phyloP scores from a whole-genome alignment of 78 protist species.

The Dictyostelium citrinum region DNA sequence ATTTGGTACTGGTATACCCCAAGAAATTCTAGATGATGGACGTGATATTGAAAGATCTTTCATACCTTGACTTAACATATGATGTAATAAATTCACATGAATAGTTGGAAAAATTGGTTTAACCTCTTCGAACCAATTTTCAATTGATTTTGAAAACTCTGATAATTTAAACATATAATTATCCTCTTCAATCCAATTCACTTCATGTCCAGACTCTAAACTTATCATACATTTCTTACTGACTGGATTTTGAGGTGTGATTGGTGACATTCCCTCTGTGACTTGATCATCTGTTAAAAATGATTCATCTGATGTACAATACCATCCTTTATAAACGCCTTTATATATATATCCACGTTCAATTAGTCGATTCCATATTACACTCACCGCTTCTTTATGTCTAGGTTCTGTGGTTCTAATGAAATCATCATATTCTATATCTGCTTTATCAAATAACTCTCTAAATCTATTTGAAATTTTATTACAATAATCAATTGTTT shows the following conservation, averaged over 20 bases:
- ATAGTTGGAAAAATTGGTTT: neutral
- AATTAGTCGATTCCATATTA: slow-evolving; percentile 88
- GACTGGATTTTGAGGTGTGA: slow-evolving; percentile 11
- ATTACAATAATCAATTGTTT: slow-evolving; percentile 85
- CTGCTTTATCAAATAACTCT: neutral
- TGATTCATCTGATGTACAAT: slow-evolving; percentile 94
- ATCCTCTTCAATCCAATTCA: slow-evolving; percentile 76
- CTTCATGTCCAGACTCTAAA: slow-evolving; percentile 75
- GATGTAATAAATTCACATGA: neutral
- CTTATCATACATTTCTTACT: slow-evolving; percentile 30
- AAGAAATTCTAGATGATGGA: slow-evolving; percentile 47
- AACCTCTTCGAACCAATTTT: slow-evolving; percentile 5
- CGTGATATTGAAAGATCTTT: slow-evolving; percentile 91
- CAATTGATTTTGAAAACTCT: neutral
- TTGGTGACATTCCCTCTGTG: slow-evolving; percentile 34
- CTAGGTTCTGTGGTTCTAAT: slow-evolving; percentile 66
- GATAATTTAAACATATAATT: slow-evolving; percentile 88
- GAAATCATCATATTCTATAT: slow-evolving; percentile 45
- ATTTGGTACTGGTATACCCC: slow-evolving; percentile 97
- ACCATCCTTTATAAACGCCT: slow-evolving; percentile 96
- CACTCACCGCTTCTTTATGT: slow-evolving; percentile 34
- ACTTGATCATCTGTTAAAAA: slow-evolving; percentile 87
- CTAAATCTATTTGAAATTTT: slow-evolving; percentile 12
- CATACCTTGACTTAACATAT: neutral
- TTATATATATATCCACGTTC: slow-evolving; percentile 89